Evolutionary conservation across 2,329 filamentous ascomycete genomes (phyloP).

Genomic region (Cucurbitaria berberidis): DNA sequence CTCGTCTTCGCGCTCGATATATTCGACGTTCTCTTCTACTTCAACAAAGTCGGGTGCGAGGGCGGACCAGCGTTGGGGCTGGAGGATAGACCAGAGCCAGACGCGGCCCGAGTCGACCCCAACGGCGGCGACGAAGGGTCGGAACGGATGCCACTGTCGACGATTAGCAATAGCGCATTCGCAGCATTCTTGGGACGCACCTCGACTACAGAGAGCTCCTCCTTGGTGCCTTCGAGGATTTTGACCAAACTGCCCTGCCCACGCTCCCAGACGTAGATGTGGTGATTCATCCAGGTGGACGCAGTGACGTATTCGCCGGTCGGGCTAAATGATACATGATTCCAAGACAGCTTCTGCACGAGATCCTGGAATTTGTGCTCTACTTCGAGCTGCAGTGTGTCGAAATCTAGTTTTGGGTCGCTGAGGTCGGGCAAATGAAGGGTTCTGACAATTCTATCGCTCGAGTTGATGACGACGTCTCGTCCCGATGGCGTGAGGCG

Average conservation of each 20-base stretch:
- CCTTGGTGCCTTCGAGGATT: constrained; percentile 94
- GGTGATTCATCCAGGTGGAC: constrained; percentile 97
- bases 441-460: constrained; percentile 93
- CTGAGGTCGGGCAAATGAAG: constrained; percentile 81
- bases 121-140: constrained; percentile 86
- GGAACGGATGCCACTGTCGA: constrained; percentile 81
- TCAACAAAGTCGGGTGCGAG: constrained; percentile 96
- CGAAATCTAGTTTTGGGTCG: constrained; percentile 71
- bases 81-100: constrained; percentile 95
- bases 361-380: constrained; percentile 99
- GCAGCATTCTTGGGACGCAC: constrained; percentile 8
- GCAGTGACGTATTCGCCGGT: constrained; percentile 96
- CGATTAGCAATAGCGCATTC: not conserved
- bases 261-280: constrained; percentile 98
- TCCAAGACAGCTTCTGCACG: constrained; percentile 94
- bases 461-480: constrained; percentile 88
- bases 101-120: constrained; percentile 91
- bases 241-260: constrained; percentile 92
- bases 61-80: constrained; percentile 95
- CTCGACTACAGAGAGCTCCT: constrained; percentile 94
- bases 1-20: constrained; percentile 93
- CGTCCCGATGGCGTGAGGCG: constrained; percentile 83
- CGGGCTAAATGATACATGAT: constrained; percentile 92
- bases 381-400: constrained; percentile 85
- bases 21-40: constrained; percentile 97